phyloP scores from a whole-genome alignment of 306 rosid genomes.

The Cicer cuneatum region DNA sequence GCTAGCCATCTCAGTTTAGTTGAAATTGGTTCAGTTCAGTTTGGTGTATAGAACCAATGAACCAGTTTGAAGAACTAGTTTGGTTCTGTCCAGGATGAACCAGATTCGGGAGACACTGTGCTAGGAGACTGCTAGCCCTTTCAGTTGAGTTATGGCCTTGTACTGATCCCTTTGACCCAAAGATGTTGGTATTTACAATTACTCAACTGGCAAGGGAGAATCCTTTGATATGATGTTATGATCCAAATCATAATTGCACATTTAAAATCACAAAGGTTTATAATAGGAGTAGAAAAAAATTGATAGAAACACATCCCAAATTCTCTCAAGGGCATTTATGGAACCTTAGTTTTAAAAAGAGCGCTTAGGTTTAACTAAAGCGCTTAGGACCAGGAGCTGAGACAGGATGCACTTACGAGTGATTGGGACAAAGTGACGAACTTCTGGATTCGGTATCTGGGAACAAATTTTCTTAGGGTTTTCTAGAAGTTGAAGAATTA shows the following conservation, averaged over 20 bases:
- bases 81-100: too few species aligned
- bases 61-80: too few species aligned
- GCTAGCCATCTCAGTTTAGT: too few species aligned
- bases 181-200: constrained; percentile 2
- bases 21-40: too few species aligned
- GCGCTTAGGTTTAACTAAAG: neutral
- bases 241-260: constrained; percentile 8
- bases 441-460: neutral
- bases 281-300: neutral
- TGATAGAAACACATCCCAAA: neutral
- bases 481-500: constrained; percentile 22
- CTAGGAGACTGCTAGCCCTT: neutral
- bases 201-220: neutral
- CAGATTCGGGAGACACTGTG: neutral
- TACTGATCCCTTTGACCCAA: neutral
- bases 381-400: neutral
- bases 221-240: neutral
- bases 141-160: neutral
- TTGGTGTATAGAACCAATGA: too few species aligned
- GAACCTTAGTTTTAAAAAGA: neutral
- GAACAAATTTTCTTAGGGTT: neutral
- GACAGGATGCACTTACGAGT: neutral
- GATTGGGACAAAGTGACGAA: neutral
- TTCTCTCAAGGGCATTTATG: neutral
- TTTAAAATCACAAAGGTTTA: neutral